Conservation (phyloP, 306 rosid genomes). For the Aeschynomene evenia region DNA sequence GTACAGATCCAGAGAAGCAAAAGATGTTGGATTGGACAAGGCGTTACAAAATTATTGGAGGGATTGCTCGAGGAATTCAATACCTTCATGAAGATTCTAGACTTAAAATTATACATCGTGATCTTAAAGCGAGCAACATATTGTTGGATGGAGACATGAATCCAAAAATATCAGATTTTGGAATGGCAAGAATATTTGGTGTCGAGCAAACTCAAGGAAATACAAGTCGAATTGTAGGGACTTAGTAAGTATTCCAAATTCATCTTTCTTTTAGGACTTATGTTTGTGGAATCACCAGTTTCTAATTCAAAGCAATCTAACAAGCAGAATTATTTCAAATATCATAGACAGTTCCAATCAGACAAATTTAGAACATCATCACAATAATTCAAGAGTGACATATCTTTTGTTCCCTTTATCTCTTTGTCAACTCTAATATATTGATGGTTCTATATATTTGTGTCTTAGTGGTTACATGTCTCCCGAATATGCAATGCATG, state of each 20-base stretch:
- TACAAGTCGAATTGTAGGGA: constrained; percentile 43
- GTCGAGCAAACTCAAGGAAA: constrained; percentile 41
- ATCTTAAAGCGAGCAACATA: constrained; percentile 57
- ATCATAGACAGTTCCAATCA: not conserved
- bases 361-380: not conserved
- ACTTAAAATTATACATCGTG: constrained; percentile 52
- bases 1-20: constrained; percentile 35
- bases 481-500: constrained; percentile 27
- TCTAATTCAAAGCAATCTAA: not conserved
- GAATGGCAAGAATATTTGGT: constrained; percentile 45
- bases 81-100: constrained; percentile 63
- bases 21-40: constrained; percentile 41
- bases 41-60: constrained; percentile 38
- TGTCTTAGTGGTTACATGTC: constrained; percentile 32
- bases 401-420: not conserved
- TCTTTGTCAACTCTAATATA: not conserved
- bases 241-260: constrained; percentile 42
- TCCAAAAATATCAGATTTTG: constrained; percentile 61
- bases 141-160: constrained; percentile 46
- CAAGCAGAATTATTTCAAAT: not conserved
- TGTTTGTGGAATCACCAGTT: not conserved
- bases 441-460: not conserved
- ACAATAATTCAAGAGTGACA: not conserved
- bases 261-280: not conserved
- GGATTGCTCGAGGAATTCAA: constrained; percentile 50